These are phyloP conservation scores for Lyophyllum semitale DNA, from an alignment of 768 basidiomycete genomes.

Conservation along the genomic window DNA sequence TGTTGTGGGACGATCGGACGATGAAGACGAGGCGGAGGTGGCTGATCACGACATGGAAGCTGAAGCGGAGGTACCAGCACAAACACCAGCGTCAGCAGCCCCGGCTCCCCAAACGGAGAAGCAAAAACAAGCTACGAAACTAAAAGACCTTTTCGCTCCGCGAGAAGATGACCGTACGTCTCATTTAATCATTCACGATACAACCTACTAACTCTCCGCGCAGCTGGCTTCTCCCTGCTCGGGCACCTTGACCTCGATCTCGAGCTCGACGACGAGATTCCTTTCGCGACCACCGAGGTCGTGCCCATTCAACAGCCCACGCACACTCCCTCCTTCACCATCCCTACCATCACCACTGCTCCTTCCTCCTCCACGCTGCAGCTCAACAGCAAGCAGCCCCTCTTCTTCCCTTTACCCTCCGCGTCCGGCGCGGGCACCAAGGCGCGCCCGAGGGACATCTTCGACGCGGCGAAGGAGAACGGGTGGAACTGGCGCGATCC, in stretches of 20 bases:
- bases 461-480: conserved; percentile 49
- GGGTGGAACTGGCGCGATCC: conserved; percentile 51
- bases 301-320: conserved; percentile 7
- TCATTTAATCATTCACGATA: neutral
- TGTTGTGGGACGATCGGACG: neutral
- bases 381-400: conserved; percentile 53
- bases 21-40: conserved; percentile 10
- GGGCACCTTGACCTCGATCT: conserved; percentile 70
- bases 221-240: conserved; percentile 75
- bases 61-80: neutral
- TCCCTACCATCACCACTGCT: conserved; percentile 12
- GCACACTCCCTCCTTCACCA: conserved; percentile 19
- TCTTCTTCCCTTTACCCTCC: conserved; percentile 62
- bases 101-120: conserved; percentile 6
- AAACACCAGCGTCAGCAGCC: neutral
- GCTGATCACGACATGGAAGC: conserved; percentile 14
- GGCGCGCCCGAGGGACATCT: conserved; percentile 44
- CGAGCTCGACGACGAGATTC: conserved; percentile 15
- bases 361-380: conserved; percentile 24
- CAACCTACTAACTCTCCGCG: neutral
- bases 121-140: conserved; percentile 29
- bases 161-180: conserved; percentile 63
- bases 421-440: conserved; percentile 24
- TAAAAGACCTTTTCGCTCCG: conserved; percentile 78
- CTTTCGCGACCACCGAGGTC: conserved; percentile 18